These are phyloP conservation scores for Fomitiporia mediterranea DNA, from an alignment of 1,284 basidiomycete genomes.

Conservation along the genomic window DNA sequence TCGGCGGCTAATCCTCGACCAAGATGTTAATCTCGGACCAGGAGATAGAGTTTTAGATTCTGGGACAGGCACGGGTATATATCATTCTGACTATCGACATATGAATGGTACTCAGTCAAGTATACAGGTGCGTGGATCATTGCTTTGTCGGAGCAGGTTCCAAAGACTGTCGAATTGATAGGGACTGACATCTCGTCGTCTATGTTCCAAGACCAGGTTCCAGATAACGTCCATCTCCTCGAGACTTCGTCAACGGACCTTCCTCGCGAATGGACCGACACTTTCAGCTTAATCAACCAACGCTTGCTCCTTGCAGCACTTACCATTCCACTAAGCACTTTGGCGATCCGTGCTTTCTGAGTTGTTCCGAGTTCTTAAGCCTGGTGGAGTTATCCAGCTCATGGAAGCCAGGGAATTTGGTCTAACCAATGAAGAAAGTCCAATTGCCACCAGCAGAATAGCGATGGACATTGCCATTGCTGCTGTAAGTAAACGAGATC, in stretches of 20 bases:
- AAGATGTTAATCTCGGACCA: neutral
- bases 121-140: constrained; percentile 12
- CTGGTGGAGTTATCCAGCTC: constrained; percentile 30
- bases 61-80: constrained; percentile 15
- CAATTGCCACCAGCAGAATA: neutral
- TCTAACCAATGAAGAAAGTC: neutral
- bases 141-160: constrained; percentile 6
- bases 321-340: constrained; percentile 15
- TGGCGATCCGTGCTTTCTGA: constrained; percentile 26
- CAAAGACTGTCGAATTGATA: neutral
- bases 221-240: constrained; percentile 25
- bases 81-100: neutral
- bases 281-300: constrained; percentile 29
- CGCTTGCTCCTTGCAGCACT: constrained; percentile 27
- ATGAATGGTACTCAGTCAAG: too few relatives aligned
- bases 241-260: constrained; percentile 23
- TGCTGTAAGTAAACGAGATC: neutral
- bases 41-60: constrained; percentile 10
- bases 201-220: constrained; percentile 11
- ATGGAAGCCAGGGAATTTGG: constrained; percentile 20
- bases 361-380: constrained; percentile 27
- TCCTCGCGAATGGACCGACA: constrained; percentile 25
- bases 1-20: constrained; percentile 9
- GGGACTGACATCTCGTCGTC: constrained; percentile 8
- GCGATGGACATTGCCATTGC: neutral